Conservation (phyloP, 139 green algal species). For the Yamagishiella unicocca region DNA sequence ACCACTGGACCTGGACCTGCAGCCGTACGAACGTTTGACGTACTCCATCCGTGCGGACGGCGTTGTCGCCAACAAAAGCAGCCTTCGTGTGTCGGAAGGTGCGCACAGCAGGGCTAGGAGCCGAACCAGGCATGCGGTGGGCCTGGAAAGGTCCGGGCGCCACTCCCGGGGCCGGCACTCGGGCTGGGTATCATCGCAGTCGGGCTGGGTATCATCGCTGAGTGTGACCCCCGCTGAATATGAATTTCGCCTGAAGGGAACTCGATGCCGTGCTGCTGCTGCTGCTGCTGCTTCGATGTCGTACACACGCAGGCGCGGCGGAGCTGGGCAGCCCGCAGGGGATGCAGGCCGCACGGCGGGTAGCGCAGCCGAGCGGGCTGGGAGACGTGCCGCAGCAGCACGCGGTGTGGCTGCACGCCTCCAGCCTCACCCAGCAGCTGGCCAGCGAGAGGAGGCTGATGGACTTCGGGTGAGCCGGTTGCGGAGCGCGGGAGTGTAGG, state of each 20-base stretch:
- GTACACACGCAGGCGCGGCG: not conserved
- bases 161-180: too few species aligned
- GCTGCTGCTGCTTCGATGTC: not conserved
- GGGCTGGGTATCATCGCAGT: not conserved
- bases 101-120: not conserved
- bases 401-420: slow-evolving; percentile 14
- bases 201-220: not conserved
- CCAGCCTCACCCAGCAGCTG: not conserved
- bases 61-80: too few species aligned
- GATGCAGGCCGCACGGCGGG: too few species aligned
- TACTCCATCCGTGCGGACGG: not conserved
- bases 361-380: not conserved
- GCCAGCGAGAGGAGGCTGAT: not conserved
- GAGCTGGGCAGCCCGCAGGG: too few species aligned
- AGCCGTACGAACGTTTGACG: not conserved
- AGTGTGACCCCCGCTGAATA: not conserved
- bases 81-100: too few species aligned
- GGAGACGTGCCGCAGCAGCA: not conserved
- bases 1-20: not conserved
- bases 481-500: not conserved
- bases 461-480: not conserved
- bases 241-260: not conserved
- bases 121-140: not conserved
- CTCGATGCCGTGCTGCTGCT: not conserved
- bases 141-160: not conserved